Conservation (phyloP, 352 stramenopile genomes). For the Phytophthora tentaculata region DNA sequence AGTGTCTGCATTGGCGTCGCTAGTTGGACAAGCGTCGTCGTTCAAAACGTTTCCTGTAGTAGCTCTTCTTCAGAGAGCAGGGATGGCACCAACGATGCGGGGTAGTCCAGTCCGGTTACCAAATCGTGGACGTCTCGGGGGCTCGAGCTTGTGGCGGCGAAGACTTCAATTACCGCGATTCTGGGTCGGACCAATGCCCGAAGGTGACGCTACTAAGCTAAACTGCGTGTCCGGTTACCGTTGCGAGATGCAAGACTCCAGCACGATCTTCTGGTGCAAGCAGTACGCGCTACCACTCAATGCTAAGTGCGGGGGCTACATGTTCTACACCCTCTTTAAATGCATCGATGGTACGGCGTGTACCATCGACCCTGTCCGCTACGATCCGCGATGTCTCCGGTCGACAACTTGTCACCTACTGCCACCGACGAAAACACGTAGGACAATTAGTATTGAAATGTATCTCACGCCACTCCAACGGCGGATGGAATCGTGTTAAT, state of each 20-base stretch:
- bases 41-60: conserved; percentile 3
- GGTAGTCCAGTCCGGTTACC: conserved; percentile 10
- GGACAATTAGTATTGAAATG: no score
- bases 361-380: conserved; percentile 18
- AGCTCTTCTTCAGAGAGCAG: not conserved
- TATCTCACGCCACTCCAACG: no score
- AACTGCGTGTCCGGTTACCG: conserved; percentile 30
- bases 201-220: conserved; percentile 22
- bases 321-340: conserved; percentile 37
- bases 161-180: conserved; percentile 32
- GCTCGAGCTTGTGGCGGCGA: conserved; percentile 26
- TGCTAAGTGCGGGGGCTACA: conserved; percentile 30
- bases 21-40: not conserved
- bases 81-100: conserved; percentile 2
- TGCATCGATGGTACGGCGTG: conserved; percentile 32
- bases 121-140: conserved; percentile 28
- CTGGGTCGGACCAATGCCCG: conserved; percentile 21
- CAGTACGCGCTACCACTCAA: conserved; percentile 31
- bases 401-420: not conserved
- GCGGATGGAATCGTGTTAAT: not conserved
- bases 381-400: conserved; percentile 23
- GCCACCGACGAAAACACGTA: not conserved
- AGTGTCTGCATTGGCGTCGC: not conserved
- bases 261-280: conserved; percentile 29
- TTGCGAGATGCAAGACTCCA: conserved; percentile 18